Evolutionary conservation across 345 rosid species (phyloP).

Genomic region (Bruguiera sexangula): DNA sequence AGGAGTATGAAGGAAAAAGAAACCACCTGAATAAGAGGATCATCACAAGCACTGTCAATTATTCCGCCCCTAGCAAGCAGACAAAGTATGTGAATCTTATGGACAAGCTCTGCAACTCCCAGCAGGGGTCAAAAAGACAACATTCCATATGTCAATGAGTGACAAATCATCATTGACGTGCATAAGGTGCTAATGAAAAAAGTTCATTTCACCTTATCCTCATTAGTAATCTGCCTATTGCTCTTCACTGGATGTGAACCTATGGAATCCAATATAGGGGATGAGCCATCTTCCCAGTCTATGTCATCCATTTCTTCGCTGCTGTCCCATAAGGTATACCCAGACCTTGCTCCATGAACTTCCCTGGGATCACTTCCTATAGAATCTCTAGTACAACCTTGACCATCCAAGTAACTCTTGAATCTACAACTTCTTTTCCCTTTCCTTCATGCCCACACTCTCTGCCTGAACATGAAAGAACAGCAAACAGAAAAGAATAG

Average conservation of each 20-base stretch:
- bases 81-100: conserved; percentile 86
- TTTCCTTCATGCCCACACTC: conserved; percentile 4
- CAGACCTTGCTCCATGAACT: no score
- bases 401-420: conserved; percentile 23
- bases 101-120: conserved; percentile 82
- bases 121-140: conserved; percentile 25
- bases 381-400: conserved; percentile 21
- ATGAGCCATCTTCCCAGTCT: conserved; percentile 88
- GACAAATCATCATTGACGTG: background rate
- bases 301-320: conserved; percentile 60
- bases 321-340: no score
- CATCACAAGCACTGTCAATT: conserved; percentile 77
- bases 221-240: conserved; percentile 43
- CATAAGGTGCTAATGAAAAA: background rate
- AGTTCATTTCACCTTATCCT: conserved; percentile 66
- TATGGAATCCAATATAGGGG: conserved; percentile 30
- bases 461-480: conserved; percentile 18
- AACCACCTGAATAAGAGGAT: conserved; percentile 36
- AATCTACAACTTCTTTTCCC: background rate
- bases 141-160: conserved; percentile 10
- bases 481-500: no score
- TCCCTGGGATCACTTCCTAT: background rate
- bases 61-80: conserved; percentile 84
- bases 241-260: conserved; percentile 25
- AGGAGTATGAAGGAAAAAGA: background rate